Conservation (phyloP, 2,329 filamentous ascomycete species). For the Amphichorda felina region DNA sequence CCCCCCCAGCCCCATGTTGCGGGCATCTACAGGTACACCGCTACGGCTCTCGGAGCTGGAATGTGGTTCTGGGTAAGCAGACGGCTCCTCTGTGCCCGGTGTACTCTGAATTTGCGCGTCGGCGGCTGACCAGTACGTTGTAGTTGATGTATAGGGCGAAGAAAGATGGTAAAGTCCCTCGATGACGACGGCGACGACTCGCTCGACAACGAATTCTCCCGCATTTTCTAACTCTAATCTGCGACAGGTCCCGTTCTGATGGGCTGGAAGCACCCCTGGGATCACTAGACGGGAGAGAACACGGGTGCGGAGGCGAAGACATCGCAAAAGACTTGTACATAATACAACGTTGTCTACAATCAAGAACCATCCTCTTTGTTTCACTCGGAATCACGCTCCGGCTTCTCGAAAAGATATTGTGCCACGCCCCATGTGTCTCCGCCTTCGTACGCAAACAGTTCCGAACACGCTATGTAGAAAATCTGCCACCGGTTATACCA, state of each 20-base stretch:
- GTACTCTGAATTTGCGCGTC: no score
- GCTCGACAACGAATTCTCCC: not conserved
- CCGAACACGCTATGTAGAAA: constrained; percentile 60
- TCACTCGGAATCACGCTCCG: no score
- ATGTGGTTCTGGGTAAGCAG: constrained; percentile 99
- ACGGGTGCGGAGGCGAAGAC: not conserved
- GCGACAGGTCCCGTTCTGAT: constrained; percentile 57
- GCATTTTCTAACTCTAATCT: constrained; percentile 1
- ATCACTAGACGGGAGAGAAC: constrained; percentile 49
- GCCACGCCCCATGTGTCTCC: constrained; percentile 58
- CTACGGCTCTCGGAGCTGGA: constrained; percentile 78
- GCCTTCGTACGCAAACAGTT: constrained; percentile 53
- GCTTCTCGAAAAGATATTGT: constrained; percentile 56
- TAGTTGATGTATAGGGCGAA: constrained; percentile 94
- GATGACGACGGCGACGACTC: no score
- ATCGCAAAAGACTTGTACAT: not conserved
- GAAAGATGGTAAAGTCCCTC: constrained; percentile 60
- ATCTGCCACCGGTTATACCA: constrained; percentile 65
- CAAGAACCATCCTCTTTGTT: not conserved
- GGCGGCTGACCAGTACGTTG: not conserved
- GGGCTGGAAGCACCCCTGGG: constrained; percentile 95
- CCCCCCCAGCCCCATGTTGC: constrained; percentile 36
- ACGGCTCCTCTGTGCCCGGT: no score
- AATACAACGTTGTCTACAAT: not conserved
- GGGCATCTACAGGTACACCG: constrained; percentile 68